Base-by-base conservation (phyloP, 139 green algal species). In the Tetratostichococcus sp. region DNA sequence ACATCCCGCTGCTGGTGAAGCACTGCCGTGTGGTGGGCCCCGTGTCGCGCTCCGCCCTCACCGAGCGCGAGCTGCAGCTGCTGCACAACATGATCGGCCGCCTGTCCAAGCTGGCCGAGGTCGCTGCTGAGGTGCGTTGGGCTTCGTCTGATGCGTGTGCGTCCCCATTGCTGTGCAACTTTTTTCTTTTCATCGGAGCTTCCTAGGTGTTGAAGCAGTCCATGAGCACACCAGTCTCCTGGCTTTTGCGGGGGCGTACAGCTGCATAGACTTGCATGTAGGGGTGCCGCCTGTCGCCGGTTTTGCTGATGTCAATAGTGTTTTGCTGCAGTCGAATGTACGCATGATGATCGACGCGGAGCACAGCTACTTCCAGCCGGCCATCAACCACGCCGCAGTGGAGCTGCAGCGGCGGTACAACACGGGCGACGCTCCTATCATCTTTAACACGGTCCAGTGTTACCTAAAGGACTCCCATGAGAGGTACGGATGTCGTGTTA, bases 291-390 rank as follows among this genome's bases (percentile, higher is more conserved):
- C 39, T 50, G 39, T 11, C 6, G 39, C 39, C 39, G 6, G 39
- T 50, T 50, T 50, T 50, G 39, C 11, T 50, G 39, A 50, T 21
- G 8, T 6, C 8, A 50, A 50, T 6, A 11, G 8, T 50, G 39
- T 50, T 6, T 50, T 11, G 2, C 19, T 79, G 62, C 72, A 85
- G 76, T 70, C 67, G 5, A 77, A 85, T 14, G 92, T 97, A 42
- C 80, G 83, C 30, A 75, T 97, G 30, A 88, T 97, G 86, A 79
- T 97, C 0, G 93, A 97, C 35, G 93, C 93, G 0, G 93, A 97
- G 83, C 91, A 97, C 83, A 89, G 76, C 14, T 95, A 94, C 83
- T 93, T 95, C 75, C 92, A 97, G 83, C 90, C 89, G 30, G 92
- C 92, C 22, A 97, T 98, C 42, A 89, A 97, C 79, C 83, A 92